phyloP scores from a whole-genome alignment of 805 yeast species.

The Candida insectalens region DNA sequence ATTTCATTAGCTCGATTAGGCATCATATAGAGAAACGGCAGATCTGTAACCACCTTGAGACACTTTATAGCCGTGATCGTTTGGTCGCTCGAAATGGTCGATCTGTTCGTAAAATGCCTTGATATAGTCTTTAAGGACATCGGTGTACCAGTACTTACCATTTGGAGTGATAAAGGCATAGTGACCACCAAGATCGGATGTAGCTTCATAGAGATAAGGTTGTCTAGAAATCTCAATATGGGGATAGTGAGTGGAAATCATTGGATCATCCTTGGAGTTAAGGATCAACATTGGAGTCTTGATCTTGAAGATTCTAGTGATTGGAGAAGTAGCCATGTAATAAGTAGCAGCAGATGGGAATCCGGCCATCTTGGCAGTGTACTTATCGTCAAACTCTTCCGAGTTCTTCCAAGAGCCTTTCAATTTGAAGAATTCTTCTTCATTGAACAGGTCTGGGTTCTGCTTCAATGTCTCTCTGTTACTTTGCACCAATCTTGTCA shows the following conservation, averaged over 20 bases:
- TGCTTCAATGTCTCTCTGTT: conserved; percentile 28
- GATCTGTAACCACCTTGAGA: conserved; percentile 12
- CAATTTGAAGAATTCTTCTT: conserved; percentile 20
- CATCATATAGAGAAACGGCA: too few relatives aligned
- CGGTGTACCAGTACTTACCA: conserved; percentile 38
- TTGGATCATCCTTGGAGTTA: conserved; percentile 60
- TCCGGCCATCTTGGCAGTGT: conserved; percentile 56
- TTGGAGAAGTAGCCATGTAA: conserved; percentile 57
- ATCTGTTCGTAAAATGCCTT: conserved; percentile 23
- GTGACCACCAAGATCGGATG: conserved; percentile 66
- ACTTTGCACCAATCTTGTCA: conserved; percentile 34
- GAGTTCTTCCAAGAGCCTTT: conserved; percentile 30
- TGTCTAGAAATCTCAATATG: conserved; percentile 36
- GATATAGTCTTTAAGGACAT: conserved; percentile 31
- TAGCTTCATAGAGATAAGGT: conserved; percentile 48
- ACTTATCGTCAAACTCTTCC: conserved; percentile 49
- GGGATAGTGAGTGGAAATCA: conserved; percentile 48
- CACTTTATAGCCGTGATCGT: conserved; percentile 13
- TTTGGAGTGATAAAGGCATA: conserved; percentile 39
- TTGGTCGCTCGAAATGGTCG: conserved; percentile 6
- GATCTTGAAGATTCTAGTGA: conserved; percentile 42
- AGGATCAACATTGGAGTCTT: conserved; percentile 55
- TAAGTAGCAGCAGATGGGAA: conserved; percentile 53
- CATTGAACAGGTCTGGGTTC: conserved; percentile 18
- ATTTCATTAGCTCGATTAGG: too few relatives aligned